phyloP scores from a whole-genome alignment of 805 yeast genomes.

The Tetrapisispora arboricola region DNA sequence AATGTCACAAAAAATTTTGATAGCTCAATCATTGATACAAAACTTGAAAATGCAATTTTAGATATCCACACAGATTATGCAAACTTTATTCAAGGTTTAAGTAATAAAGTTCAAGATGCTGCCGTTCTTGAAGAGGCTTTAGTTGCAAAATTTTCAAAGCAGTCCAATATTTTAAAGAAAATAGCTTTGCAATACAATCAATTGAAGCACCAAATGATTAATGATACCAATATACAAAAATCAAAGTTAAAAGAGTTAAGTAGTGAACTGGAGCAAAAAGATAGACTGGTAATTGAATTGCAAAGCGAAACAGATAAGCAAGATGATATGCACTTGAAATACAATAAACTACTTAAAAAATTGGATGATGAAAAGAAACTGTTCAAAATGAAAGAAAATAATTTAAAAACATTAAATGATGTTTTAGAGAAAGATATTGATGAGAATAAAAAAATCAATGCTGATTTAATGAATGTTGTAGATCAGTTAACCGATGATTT shows the following conservation, averaged over 20 bases:
- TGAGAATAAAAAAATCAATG: neutral
- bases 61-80: slow-evolving; percentile 24
- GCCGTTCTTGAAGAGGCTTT: slow-evolving; percentile 11
- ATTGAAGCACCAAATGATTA: neutral
- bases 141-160: slow-evolving; percentile 16
- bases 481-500: slow-evolving; percentile 15
- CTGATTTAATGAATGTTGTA: slow-evolving; percentile 2
- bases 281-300: slow-evolving; percentile 7
- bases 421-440: slow-evolving; percentile 14
- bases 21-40: slow-evolving; percentile 14
- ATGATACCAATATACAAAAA: neutral
- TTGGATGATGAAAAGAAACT: slow-evolving; percentile 11
- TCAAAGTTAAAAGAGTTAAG: neutral
- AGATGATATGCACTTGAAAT: slow-evolving; percentile 4
- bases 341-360: slow-evolving; percentile 8
- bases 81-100: slow-evolving; percentile 19
- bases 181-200: neutral
- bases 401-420: slow-evolving; percentile 18
- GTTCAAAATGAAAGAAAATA: slow-evolving; percentile 13
- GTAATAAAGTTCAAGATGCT: slow-evolving; percentile 14
- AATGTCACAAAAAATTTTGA: neutral
- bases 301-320: slow-evolving; percentile 5
- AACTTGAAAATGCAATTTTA: slow-evolving; percentile 21
- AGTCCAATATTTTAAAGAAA: slow-evolving; percentile 7
- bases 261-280: slow-evolving; percentile 9